Evolutionary conservation across 108 stramenopile genomes (phyloP), one percentile per base, ranked within the genome.

Genomic region (Cylindrotheca closterium): DNA sequence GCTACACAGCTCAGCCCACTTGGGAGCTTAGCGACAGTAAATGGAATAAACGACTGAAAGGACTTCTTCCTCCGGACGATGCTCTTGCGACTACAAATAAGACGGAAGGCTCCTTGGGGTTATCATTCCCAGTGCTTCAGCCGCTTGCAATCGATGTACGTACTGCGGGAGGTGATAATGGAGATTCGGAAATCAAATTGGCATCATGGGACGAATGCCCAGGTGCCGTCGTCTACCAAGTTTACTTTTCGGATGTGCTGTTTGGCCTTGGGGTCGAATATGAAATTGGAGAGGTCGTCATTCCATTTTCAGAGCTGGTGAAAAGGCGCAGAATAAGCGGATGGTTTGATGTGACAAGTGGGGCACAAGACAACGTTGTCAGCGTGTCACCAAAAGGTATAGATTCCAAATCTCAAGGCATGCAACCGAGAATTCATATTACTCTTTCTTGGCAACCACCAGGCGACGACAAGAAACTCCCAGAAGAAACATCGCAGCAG

Each of bases 271-370:
- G 73, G 17, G 86, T 87, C 59, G 89, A 91, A 31, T 70, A 80
- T 54, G 67, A 83, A 4, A 23, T 90, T 27, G 92, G 92, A 1
- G 87, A 91, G 60, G 88, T 94, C 45, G 79, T 75, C 7, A 50
- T 91, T 53, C 89, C 92, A 27, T 34, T 94, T n/a, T 57, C 84
- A 22, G 68, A 77, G 28, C 72, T 94, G 31, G 71, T 73, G 5
- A 66, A 55, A 15, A 67, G 71, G 10, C 70, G 83, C 22, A 79
- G 77, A 51, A 72, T 89, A 5, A 63, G 72, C 24, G 92, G 89
- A 3, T 94, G 89, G 89, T 91, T 88, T 57, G 69, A 87, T 50
- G 77, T 90, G 2, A 51, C 76, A 15, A 75, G 76, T 23, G 92
- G 84, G 47, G 82, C 82, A 19, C 76, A 48, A 25, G 33, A 29